These are phyloP conservation scores for Talaromyces sp. DNA, from an alignment of 2,329 filamentous ascomycete genomes.

Conservation along the genomic window DNA sequence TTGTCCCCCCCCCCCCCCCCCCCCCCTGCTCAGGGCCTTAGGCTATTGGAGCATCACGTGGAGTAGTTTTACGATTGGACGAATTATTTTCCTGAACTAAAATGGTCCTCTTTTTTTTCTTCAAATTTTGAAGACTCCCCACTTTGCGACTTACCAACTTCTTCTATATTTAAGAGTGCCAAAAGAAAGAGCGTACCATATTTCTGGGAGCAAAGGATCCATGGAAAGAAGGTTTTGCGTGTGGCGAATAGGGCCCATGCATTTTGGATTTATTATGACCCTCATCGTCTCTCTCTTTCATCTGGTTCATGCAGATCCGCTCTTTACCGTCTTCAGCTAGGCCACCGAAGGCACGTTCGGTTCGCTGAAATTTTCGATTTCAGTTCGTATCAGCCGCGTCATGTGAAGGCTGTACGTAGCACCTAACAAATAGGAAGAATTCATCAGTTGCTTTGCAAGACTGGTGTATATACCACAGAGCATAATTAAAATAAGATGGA, in stretches of 20 bases:
- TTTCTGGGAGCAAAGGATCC: background rate
- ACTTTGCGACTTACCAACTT: background rate
- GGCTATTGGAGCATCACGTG: background rate
- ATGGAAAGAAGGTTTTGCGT: background rate
- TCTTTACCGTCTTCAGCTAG: background rate
- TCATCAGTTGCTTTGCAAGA: too few species aligned
- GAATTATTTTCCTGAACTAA: background rate
- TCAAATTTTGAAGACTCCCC: background rate
- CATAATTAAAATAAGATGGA: too few species aligned
- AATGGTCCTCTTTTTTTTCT: background rate
- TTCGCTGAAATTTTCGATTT: background rate
- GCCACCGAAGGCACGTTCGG: background rate
- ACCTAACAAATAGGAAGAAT: too few species aligned
- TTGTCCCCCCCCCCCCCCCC: background rate
- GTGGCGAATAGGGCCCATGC: background rate
- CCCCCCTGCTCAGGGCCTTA: background rate
- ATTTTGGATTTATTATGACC: background rate
- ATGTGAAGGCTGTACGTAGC: background rate
- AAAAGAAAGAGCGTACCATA: background rate
- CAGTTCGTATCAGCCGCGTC: background rate
- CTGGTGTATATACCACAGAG: too few species aligned
- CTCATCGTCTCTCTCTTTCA: background rate
- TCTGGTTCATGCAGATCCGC: background rate
- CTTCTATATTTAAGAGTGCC: too few species aligned
- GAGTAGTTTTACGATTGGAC: background rate